phyloP scores from a whole-genome alignment of 2,329 filamentous ascomycete species.

The Colletotrichum liriopes region DNA sequence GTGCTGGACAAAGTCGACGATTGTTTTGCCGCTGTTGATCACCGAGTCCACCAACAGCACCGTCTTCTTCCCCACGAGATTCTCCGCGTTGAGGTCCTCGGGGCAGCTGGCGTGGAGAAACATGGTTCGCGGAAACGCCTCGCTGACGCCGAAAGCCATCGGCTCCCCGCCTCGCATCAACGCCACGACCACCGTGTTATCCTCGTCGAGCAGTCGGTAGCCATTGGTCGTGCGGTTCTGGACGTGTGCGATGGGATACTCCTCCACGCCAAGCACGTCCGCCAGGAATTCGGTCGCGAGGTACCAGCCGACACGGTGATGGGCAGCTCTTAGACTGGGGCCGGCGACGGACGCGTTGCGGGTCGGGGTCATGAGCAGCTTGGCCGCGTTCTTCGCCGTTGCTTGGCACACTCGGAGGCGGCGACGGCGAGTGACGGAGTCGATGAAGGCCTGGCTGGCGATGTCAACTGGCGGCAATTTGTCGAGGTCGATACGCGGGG shows the following conservation, averaged over 20 bases:
- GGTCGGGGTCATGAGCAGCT: constrained; percentile 68
- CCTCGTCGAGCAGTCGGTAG: constrained; percentile 63
- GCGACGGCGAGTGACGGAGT: constrained; percentile 36
- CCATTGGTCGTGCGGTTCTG: constrained; percentile 62
- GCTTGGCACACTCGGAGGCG: constrained; percentile 57
- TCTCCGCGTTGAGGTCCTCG: constrained; percentile 58
- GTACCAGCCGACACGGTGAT: constrained; percentile 66
- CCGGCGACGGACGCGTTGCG: constrained; percentile 65
- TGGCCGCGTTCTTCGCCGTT: constrained; percentile 58
- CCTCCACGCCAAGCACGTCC: constrained; percentile 65
- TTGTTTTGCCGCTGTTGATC: constrained; percentile 69
- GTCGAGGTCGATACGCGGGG: constrained; percentile 58
- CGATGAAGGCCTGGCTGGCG: constrained; percentile 46
- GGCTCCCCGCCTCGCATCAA: constrained; percentile 75
- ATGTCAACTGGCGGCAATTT: constrained; percentile 58
- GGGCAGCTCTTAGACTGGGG: constrained; percentile 62
- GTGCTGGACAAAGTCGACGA: constrained; percentile 63
- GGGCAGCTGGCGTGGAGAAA: constrained; percentile 64
- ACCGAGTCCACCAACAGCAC: constrained; percentile 74
- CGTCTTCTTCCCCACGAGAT: constrained; percentile 57
- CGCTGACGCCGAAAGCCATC: constrained; percentile 72
- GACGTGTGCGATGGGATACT: constrained; percentile 65
- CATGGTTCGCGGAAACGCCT: constrained; percentile 65
- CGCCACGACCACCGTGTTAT: constrained; percentile 67
- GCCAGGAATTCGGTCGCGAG: constrained; percentile 66